phyloP scores from a whole-genome alignment of 2,329 filamentous ascomycete species.

The Phaeosphaeria sp. region DNA sequence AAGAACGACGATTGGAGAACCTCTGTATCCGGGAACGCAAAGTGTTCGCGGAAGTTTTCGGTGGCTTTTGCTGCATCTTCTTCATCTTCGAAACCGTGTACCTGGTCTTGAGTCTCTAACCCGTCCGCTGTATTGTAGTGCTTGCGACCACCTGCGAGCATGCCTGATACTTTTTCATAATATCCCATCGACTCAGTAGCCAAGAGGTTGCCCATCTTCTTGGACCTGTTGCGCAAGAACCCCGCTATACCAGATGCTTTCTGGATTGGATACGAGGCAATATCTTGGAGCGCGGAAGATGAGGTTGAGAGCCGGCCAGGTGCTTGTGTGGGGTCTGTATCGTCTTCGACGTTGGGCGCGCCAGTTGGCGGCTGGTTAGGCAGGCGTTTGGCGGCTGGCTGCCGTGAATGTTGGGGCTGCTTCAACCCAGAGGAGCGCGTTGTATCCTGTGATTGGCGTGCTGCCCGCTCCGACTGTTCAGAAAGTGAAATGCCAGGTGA shows the following conservation, averaged over 20 bases:
- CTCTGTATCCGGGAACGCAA: constrained; percentile 84
- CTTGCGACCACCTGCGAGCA: constrained; percentile 90
- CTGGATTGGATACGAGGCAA: constrained; percentile 80
- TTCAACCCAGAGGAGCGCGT: constrained; percentile 40
- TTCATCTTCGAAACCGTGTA: constrained; percentile 63
- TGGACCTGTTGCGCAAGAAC: constrained; percentile 79
- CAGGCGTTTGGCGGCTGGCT: constrained; percentile 15
- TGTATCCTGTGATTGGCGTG: constrained; percentile 47
- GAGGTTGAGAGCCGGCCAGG: constrained; percentile 48
- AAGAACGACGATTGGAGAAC: constrained; percentile 89
- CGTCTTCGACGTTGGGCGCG: constrained; percentile 33
- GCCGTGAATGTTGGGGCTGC: constrained; percentile 20
- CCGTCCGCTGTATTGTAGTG: constrained; percentile 83
- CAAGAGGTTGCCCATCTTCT: constrained; percentile 80
- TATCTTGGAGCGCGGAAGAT: constrained; percentile 63
- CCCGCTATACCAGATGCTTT: constrained; percentile 83
- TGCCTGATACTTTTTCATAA: constrained; percentile 93
- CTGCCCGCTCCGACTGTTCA: constrained; percentile 29
- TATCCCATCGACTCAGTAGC: constrained; percentile 95
- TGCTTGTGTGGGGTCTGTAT: constrained; percentile 32
- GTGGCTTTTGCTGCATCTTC: constrained; percentile 62
- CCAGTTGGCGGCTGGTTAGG: constrained; percentile 17
- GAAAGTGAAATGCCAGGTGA: constrained; percentile 25
- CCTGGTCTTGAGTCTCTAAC: constrained; percentile 68
- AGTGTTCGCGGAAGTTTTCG: constrained; percentile 83